phyloP scores from a whole-genome alignment of 1,139 yeast genomes.

The Debaryomycetaceae sp. region DNA sequence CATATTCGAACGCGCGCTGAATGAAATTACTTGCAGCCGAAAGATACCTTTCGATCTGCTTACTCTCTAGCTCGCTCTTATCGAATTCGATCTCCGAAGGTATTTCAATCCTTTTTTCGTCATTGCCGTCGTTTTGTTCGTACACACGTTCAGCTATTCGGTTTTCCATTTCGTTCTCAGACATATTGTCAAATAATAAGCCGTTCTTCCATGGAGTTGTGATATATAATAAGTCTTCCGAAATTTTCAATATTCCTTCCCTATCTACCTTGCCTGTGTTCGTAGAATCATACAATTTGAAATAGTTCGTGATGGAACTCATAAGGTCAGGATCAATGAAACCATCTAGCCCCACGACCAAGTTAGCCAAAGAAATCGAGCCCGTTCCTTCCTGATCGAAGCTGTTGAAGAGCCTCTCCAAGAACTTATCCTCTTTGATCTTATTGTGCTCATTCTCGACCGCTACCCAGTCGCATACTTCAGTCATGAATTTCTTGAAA shows the following conservation, averaged over 20 bases:
- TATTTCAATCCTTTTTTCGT: constrained; percentile 32
- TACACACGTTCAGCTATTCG: constrained; percentile 61
- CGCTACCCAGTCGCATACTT: constrained; percentile 75
- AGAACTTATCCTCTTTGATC: constrained; percentile 36
- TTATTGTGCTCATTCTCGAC: constrained; percentile 28
- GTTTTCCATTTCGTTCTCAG: constrained; percentile 58
- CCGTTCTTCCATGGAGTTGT: constrained; percentile 86
- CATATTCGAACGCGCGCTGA: constrained; percentile 87
- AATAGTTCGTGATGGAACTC: constrained; percentile 76
- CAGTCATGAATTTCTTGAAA: constrained; percentile 71
- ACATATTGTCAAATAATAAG: constrained; percentile 52
- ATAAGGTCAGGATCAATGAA: constrained; percentile 72
- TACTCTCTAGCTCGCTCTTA: constrained; percentile 58
- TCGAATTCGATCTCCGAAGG: constrained; percentile 63
- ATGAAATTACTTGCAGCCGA: constrained; percentile 86
- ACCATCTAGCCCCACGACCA: constrained; percentile 69
- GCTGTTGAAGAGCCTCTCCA: constrained; percentile 59
- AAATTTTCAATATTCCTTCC: constrained; percentile 76
- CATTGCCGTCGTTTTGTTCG: constrained; percentile 25
- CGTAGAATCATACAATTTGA: constrained; percentile 66
- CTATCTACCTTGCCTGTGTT: constrained; percentile 63
- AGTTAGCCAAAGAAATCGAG: constrained; percentile 62
- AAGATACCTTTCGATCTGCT: constrained; percentile 77
- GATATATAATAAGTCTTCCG: constrained; percentile 80
- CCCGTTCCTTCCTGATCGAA: constrained; percentile 64